Conservation (phyloP, 805 yeast genomes). For the Torulaspora quercuum region DNA sequence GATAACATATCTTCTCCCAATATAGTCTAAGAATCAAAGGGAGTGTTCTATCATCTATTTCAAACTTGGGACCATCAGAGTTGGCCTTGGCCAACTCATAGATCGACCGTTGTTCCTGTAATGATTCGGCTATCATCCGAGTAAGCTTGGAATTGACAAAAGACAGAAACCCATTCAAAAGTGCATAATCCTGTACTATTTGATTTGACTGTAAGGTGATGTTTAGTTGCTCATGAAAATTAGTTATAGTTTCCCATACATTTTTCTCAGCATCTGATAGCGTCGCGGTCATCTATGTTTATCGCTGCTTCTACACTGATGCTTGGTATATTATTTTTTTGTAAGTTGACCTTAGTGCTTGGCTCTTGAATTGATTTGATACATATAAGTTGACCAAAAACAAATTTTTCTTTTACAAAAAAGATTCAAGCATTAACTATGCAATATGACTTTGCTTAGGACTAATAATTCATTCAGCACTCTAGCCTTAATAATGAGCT, state of each 20-base stretch:
- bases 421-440: constrained; percentile 11
- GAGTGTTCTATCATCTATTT: constrained; percentile 15
- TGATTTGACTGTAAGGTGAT: constrained; percentile 27
- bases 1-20: constrained; percentile 64
- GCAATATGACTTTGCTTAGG: constrained; percentile 3
- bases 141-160: constrained; percentile 32
- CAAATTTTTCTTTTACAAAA: constrained; percentile 5
- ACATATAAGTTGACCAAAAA: constrained; percentile 7
- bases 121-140: constrained; percentile 16
- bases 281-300: constrained; percentile 14
- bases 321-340: no score
- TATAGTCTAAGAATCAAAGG: constrained; percentile 44
- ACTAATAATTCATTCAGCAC: constrained; percentile 7
- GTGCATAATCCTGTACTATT: constrained; percentile 30
- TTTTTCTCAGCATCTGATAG: constrained; percentile 18
- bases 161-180: constrained; percentile 28
- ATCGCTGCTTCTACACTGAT: constrained; percentile 8
- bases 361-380: constrained; percentile 3
- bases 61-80: not conserved
- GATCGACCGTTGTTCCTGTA: constrained; percentile 9
- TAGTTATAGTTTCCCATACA: constrained; percentile 20
- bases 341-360: constrained; percentile 1
- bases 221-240: constrained; percentile 24
- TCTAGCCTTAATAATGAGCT: constrained; percentile 1
- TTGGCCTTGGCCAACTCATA: constrained; percentile 7